A percentile compares a stretch with the other conserved stretches of the same genome.
These are phyloP conservation scores for Arthrocladium fulminans DNA, from an alignment of 2,329 filamentous ascomycete genomes.

Conservation along the genomic window DNA sequence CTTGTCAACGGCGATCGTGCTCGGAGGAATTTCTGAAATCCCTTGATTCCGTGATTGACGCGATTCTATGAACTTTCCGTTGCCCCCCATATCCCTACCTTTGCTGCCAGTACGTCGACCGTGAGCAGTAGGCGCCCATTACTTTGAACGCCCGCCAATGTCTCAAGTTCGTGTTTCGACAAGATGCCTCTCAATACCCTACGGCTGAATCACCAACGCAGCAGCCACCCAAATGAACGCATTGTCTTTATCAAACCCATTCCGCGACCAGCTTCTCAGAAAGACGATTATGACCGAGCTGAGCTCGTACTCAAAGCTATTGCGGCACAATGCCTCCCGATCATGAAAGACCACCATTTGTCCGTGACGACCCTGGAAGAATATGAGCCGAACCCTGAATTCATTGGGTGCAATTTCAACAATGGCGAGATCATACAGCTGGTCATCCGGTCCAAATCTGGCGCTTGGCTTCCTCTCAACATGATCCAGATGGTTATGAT, in stretches of 20 bases:
- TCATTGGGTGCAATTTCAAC: slow-evolving; percentile 84
- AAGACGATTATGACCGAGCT: slow-evolving; percentile 49
- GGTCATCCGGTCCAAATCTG: slow-evolving; percentile 59
- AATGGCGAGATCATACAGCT: slow-evolving; percentile 79
- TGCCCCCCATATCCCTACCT: too few relatives aligned
- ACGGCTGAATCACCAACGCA: slow-evolving; percentile 52
- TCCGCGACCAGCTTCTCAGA: slow-evolving; percentile 41
- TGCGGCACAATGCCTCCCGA: slow-evolving; percentile 68
- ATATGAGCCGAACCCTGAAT: slow-evolving; percentile 70
- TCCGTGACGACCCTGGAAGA: slow-evolving; percentile 67
- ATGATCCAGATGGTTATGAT: slow-evolving; percentile 95
- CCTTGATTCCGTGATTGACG: too few relatives aligned
- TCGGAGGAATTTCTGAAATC: too few relatives aligned
- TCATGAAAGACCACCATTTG: slow-evolving; percentile 59
- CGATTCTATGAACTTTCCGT: not conserved
- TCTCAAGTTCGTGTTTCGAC: not conserved
- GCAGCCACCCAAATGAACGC: slow-evolving; percentile 24
- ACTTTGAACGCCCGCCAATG: not conserved
- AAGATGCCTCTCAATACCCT: slow-evolving; percentile 70
- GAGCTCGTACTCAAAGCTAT: slow-evolving; percentile 67
- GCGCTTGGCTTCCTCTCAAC: slow-evolving; percentile 65
- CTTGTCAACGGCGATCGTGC: too few relatives aligned
- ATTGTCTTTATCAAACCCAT: slow-evolving; percentile 82
- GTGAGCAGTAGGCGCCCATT: not conserved
- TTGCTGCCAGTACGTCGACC: not conserved